Conservation (phyloP, 2,329 filamentous ascomycete species). For the Bipolaris victoriae region DNA sequence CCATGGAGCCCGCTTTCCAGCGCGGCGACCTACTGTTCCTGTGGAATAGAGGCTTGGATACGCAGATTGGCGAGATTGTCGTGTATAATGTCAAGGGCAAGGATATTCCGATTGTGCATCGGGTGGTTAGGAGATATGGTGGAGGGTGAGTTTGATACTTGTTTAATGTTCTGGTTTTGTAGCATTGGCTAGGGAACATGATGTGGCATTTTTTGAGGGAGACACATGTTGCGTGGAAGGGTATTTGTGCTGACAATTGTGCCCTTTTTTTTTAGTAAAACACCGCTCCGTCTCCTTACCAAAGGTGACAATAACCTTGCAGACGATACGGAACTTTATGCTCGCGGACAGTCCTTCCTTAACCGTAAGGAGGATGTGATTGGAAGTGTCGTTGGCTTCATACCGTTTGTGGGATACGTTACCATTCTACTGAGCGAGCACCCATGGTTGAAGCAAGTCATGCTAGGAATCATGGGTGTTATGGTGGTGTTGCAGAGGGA, state of each 20-base stretch:
- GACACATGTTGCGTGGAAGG: too few relatives aligned
- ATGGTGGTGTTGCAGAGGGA: constrained; percentile 92
- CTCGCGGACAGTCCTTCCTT: constrained; percentile 83
- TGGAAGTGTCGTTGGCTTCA: constrained; percentile 87
- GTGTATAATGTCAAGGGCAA: constrained; percentile 89
- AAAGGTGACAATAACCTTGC: constrained; percentile 97
- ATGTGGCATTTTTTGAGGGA: neutral
- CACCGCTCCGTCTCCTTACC: constrained; percentile 74
- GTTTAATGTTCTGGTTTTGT: neutral
- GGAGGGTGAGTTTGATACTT: constrained; percentile 55
- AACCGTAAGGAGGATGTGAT: constrained; percentile 84
- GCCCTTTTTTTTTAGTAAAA: constrained; percentile 31
- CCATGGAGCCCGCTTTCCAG: constrained; percentile 84
- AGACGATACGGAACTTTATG: constrained; percentile 92
- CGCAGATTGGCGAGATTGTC: constrained; percentile 74
- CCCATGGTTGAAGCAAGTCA: constrained; percentile 94
- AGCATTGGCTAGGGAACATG: neutral
- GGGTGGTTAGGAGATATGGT: constrained; percentile 76
- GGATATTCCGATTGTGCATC: constrained; percentile 96
- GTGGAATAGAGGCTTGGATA: constrained; percentile 72
- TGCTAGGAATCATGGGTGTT: constrained; percentile 93
- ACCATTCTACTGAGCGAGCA: constrained; percentile 95
- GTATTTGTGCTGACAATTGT: too few relatives aligned
- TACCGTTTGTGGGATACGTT: constrained; percentile 95
- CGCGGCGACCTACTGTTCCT: constrained; percentile 77